Evolutionary conservation across 106 monocot genomes (phyloP), one percentile per base, ranked within the genome.

Genomic region (Dendrobium nobile): DNA sequence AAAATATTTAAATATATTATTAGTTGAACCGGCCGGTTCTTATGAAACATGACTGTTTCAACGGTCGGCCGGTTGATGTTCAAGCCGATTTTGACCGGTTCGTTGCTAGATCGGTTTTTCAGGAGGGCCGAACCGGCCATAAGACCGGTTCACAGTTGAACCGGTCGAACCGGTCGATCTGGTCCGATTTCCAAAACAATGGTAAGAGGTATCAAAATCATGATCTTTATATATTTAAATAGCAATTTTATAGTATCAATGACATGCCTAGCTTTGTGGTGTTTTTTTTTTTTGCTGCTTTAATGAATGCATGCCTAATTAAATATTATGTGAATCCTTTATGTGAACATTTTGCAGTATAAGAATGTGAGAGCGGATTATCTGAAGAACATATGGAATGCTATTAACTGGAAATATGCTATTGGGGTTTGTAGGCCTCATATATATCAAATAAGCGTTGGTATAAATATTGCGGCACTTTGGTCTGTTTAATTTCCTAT

Each of bases 371-470:
- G 79, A 20, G 88, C 92, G 11, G 90, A 90, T 67, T 93, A 93
- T 51, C 88, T 93, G 78, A 88, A 84, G 61, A 93, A 93, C 83
- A 88, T 93, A 41, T 93, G 90, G 92, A 90, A 84, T 65, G 90
- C 90, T 20, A 87, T 90, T 2, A 93, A 90, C 86, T 93, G 92
- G 92, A 90, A 93, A 78, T 93, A 90, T 17, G 90, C 92, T 18
- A 78, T 90, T 43, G 40, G 26, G 40, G 24, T n/a, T 59, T 20
- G 20, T 33, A 28, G 19, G 6, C n/a, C n/a, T 64, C n/a, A 27
- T 27, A 27, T 27, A 20, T 64, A 56, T 56, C 3, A 19, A 56
- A 56, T 56, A 56, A 56, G 20, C 13, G 0, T 15, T 15, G 4
- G 3, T 64, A 7, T 64, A 64, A n/a, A 3, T 20, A n/a, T n/a